Conservation (phyloP, 2,329 filamentous ascomycete species). For the Aspergillus sp. region DNA sequence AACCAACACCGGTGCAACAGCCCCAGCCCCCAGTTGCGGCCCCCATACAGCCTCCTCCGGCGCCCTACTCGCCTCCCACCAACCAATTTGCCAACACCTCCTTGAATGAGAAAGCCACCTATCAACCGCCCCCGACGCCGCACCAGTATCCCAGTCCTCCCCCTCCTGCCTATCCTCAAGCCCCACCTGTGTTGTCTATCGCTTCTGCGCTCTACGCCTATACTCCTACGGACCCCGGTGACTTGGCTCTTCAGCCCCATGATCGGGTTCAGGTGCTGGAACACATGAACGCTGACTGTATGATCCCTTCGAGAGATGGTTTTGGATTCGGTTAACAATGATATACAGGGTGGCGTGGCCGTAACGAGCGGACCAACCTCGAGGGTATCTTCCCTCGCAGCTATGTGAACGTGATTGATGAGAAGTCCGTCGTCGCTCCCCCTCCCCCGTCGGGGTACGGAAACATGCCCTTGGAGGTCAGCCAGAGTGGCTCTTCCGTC, state of each 20-base stretch:
- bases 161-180: conserved; percentile 53
- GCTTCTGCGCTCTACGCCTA: conserved; percentile 85
- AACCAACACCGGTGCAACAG: conserved; percentile 23
- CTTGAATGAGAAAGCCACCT: conserved; percentile 41
- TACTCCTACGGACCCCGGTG: conserved; percentile 73
- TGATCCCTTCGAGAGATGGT: conserved; percentile 13
- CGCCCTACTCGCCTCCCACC: conserved; percentile 35
- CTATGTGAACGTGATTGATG: conserved; percentile 73
- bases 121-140: conserved; percentile 28
- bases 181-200: conserved; percentile 60
- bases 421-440: conserved; percentile 50
- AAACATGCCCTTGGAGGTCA: conserved; percentile 73
- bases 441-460: conserved; percentile 44
- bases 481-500: conserved; percentile 51
- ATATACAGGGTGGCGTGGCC: conserved; percentile 68
- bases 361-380: conserved; percentile 74
- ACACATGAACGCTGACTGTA: conserved; percentile 93
- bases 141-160: conserved; percentile 47
- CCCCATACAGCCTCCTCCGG: conserved; percentile 30
- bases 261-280: conserved; percentile 78
- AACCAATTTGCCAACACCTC: conserved; percentile 36
- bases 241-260: conserved; percentile 75
- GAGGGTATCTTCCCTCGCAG: conserved; percentile 95
- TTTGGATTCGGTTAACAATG: conserved; percentile 12
- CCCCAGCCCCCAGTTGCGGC: conserved; percentile 20